Percentiles rank a stretch among this genome's conserved stretches.
Evolutionary conservation across 1,284 basidiomycete species (phyloP).

Genomic region (Irpex sp.): DNA sequence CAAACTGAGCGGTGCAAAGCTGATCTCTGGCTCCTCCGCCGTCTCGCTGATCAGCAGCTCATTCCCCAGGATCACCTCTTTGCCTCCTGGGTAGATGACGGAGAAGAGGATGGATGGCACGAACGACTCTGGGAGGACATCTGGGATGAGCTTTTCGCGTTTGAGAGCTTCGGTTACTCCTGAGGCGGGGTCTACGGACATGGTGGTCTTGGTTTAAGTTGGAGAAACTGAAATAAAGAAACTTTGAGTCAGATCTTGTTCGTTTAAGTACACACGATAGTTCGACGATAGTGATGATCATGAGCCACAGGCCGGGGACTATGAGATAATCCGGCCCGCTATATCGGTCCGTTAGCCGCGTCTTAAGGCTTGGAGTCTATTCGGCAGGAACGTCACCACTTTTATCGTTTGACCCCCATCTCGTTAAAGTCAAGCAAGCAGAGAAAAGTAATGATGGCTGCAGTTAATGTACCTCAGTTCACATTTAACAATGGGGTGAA

Average conservation of each 20-base stretch:
- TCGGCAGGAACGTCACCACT: no score
- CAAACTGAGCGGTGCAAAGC: constrained; percentile 41
- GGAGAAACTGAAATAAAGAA: not conserved
- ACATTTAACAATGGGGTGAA: constrained; percentile 15
- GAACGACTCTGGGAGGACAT: constrained; percentile 46
- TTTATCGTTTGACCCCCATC: not conserved
- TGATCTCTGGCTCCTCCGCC: constrained; percentile 46
- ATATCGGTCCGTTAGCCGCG: not conserved
- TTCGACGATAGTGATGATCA: no score
- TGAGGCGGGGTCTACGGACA: constrained; percentile 33
- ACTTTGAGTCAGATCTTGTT: not conserved
- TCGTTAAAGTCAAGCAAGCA: not conserved
- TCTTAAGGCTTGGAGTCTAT: no score
- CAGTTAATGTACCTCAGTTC: constrained; percentile 9
- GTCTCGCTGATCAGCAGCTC: constrained; percentile 43
- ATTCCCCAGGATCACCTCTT: constrained; percentile 47
- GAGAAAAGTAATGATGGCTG: not conserved
- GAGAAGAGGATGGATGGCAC: constrained; percentile 48
- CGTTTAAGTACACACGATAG: not conserved
- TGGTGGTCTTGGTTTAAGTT: not conserved
- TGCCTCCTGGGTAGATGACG: constrained; percentile 43
- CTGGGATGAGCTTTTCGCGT: constrained; percentile 46
- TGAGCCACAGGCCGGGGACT: not conserved
- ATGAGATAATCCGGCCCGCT: not conserved
- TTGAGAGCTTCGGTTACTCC: constrained; percentile 35